phyloP scores from a whole-genome alignment of 2,329 filamentous ascomycete species.

The Macrophomina phaseolina region DNA sequence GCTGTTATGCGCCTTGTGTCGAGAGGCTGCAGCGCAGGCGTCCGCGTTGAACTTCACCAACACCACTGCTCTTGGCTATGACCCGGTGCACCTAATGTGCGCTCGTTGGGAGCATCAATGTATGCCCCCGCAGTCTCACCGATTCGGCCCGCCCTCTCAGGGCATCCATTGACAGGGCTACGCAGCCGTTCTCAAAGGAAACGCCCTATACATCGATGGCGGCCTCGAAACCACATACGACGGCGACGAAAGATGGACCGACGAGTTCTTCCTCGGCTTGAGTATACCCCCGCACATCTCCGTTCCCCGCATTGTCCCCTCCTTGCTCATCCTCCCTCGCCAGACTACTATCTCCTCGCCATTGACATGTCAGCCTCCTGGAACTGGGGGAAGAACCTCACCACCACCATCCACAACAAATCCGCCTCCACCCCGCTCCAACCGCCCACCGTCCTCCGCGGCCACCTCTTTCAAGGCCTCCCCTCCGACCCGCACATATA shows the following conservation, averaged over 20 bases:
- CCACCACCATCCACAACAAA: slow-evolving; percentile 3
- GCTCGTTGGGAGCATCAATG: slow-evolving; percentile 17
- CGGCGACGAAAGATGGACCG: not conserved
- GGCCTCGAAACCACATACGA: slow-evolving; percentile 27
- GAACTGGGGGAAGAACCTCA: slow-evolving; percentile 27
- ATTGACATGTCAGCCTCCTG: slow-evolving; percentile 23
- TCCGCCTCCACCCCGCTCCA: not conserved
- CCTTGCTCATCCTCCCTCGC: too few relatives aligned
- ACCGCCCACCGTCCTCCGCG: slow-evolving; percentile 1
- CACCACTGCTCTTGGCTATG: slow-evolving; percentile 3
- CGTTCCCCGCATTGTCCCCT: too few relatives aligned
- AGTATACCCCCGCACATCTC: not conserved
- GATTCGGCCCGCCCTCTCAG: not conserved
- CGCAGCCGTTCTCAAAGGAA: slow-evolving; percentile 21
- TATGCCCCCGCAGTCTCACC: not conserved
- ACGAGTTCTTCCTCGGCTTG: slow-evolving; percentile 2
- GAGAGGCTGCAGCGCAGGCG: not conserved
- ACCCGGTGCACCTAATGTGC: slow-evolving; percentile 7
- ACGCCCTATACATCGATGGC: slow-evolving; percentile 27
- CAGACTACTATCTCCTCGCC: slow-evolving; percentile 24
- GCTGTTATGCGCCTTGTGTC: not conserved
- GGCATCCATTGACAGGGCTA: not conserved
- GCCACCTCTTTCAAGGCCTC: slow-evolving; percentile 25
- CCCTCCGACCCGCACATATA: slow-evolving; percentile 18
- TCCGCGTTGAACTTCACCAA: slow-evolving; percentile 3